A percentile compares a stretch with the other conserved stretches of the same genome.
These are phyloP conservation scores for Scortechinia acanthostroma DNA, from an alignment of 2,329 filamentous ascomycete genomes.

Conservation along the genomic window DNA sequence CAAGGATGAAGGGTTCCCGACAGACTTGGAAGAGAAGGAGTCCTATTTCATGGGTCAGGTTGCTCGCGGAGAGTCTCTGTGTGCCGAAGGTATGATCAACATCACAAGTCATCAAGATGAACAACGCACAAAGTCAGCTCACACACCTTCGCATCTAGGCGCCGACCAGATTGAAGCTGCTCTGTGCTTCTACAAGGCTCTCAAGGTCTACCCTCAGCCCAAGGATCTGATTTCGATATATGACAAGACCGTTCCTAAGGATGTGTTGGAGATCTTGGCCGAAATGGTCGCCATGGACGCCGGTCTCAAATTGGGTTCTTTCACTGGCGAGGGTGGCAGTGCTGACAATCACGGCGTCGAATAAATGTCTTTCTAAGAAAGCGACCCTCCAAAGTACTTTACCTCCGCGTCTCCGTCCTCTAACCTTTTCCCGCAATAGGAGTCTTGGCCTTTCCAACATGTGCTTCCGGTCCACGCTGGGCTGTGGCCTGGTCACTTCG, in stretches of 20 bases:
- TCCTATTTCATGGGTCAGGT: conserved; percentile 95
- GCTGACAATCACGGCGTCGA: conserved; percentile 17
- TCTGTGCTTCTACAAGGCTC: conserved; percentile 91
- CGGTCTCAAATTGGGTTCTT: conserved; percentile 9
- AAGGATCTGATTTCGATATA: conserved; percentile 92
- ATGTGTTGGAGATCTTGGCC: conserved; percentile 4
- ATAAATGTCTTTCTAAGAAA: no score
- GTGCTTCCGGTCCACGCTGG: conserved; percentile 10
- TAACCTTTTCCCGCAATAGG: no score
- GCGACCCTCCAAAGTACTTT: no score
- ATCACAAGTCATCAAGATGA: neutral
- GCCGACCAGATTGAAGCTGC: conserved; percentile 74
- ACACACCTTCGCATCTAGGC: conserved; percentile 31
- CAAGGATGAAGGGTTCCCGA: conserved; percentile 85
- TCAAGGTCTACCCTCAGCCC: conserved; percentile 96
- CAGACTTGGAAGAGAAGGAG: conserved; percentile 86
- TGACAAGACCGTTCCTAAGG: conserved; percentile 97
- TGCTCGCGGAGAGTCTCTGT: conserved; percentile 76
- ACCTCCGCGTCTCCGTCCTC: no score
- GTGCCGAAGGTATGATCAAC: conserved; percentile 72
- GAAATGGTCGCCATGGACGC: conserved; percentile 1
- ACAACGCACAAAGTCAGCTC: conserved; percentile 7
- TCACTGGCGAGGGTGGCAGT: conserved; percentile 19
- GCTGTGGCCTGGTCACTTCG: conserved; percentile 11
- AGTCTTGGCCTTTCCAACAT: no score